These are phyloP conservation scores for Clitopilus passeckerianus DNA, from an alignment of 768 basidiomycete species.

Conservation along the genomic window DNA sequence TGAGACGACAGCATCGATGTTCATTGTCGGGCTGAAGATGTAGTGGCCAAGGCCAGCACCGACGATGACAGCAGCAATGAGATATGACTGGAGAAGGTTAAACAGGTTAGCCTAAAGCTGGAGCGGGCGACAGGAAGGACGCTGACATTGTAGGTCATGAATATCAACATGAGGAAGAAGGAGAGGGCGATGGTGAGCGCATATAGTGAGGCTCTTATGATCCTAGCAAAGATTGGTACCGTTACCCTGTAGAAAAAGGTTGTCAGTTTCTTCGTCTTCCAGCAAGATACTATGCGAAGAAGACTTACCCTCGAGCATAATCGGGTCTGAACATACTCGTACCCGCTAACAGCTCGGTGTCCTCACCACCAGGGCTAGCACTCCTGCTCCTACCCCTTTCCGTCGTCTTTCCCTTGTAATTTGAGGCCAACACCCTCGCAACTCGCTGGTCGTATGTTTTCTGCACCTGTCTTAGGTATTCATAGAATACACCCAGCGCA, in stretches of 20 bases:
- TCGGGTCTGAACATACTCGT: conserved; percentile 29
- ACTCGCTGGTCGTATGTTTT: conserved; percentile 55
- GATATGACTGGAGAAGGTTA: conserved; percentile 58
- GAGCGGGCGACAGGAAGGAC: background rate
- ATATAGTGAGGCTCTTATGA: conserved; percentile 65
- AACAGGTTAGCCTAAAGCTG: background rate
- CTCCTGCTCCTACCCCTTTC: conserved; percentile 27
- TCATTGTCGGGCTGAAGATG: conserved; percentile 63
- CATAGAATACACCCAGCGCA: conserved; percentile 67
- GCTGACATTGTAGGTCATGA: conserved; percentile 95
- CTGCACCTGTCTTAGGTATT: conserved; percentile 70
- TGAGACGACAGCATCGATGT: conserved; percentile 50
- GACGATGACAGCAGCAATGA: conserved; percentile 74
- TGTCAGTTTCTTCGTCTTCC: background rate
- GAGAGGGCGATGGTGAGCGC: conserved; percentile 74
- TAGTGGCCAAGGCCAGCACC: conserved; percentile 86
- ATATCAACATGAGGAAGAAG: conserved; percentile 91
- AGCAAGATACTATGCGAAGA: background rate
- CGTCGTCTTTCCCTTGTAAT: conserved; percentile 43
- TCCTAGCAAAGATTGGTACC: conserved; percentile 44
- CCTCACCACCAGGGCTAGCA: conserved; percentile 39
- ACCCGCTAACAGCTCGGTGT: conserved; percentile 49
- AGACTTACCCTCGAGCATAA: conserved; percentile 36
- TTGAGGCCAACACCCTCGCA: conserved; percentile 37
- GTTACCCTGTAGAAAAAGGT: conserved; percentile 29